Base-by-base conservation (phyloP, 1,284 basidiomycete species). In the Melampsora americana region DNA sequence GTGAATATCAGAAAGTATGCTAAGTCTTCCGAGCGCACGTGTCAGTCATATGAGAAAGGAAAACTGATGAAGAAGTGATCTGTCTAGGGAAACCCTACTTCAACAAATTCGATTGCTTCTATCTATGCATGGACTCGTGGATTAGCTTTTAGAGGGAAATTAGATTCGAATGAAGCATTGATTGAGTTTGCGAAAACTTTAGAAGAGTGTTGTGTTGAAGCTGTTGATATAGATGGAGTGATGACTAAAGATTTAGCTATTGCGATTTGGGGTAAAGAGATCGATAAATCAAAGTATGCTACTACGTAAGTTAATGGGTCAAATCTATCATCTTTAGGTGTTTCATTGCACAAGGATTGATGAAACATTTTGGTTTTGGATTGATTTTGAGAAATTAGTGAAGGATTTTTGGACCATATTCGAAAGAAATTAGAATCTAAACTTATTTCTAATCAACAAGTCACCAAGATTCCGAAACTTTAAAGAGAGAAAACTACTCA, bases 121-220 rank as follows among this genome's bases (percentile, higher is more conserved):
- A 98, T 99, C 86, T 99, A 95, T 82, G 95, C 95, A 16, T 99
- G 95, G 95, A 99, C 95, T 20, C 89, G 96, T 68, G 95, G 95
- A 0, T 86, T 97, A 46, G 64, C 62, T 28, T 93, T 95, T 86
- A 90, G 95, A 78, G 95, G 94, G 79, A 94, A 93, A 86, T 87
- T 97, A 44, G 95, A 99, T 83, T 85, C 85, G 64, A 98, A 96
- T 83, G 87, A 89, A 46, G 86, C 87, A 62, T 88, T 99, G 61
- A 85, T 86, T 77, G 84, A 84, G 66, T 99, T 96, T 85, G 93
- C 92, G 81, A 82, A 86, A 66, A 88, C 89, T 77, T 87, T 99
- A 66, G 96, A 99, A 86, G 86, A 85, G 28, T 88, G 92, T 66
- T 98, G 96, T 83, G 87, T 96, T 1, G 93, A 98, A 84, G 88